Conservation (phyloP, 108 stramenopile genomes). For the Nitzschia palea region DNA sequence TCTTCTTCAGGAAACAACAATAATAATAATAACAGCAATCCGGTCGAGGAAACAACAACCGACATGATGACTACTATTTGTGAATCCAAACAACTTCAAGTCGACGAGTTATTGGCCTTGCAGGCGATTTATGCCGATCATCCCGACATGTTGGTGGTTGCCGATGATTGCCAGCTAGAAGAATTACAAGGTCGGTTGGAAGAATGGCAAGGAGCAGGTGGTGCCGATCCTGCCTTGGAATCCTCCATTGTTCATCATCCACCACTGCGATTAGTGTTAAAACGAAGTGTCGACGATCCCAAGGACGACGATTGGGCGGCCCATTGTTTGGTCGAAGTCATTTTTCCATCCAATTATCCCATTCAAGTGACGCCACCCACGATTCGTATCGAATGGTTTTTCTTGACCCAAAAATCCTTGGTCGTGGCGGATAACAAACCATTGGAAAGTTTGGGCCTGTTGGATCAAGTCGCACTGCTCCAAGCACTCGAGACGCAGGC, state of each 20-base stretch:
- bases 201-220: slow-evolving; percentile 9
- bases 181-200: slow-evolving; percentile 24
- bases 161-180: slow-evolving; percentile 16
- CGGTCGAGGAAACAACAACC: not conserved
- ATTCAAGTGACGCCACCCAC: slow-evolving; percentile 19
- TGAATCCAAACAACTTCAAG: slow-evolving; percentile 45
- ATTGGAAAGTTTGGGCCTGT: slow-evolving; percentile 33
- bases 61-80: slow-evolving; percentile 12
- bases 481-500: slow-evolving; percentile 17
- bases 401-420: slow-evolving; percentile 23
- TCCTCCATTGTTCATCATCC: slow-evolving; percentile 31
- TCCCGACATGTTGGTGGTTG: slow-evolving; percentile 13
- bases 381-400: slow-evolving; percentile 18
- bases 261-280: slow-evolving; percentile 11
- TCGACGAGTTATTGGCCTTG: slow-evolving; percentile 42
- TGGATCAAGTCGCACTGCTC: slow-evolving; percentile 27
- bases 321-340: slow-evolving; percentile 17
- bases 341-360: slow-evolving; percentile 31
- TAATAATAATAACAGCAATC: not conserved
- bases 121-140: slow-evolving; percentile 45
- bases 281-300: slow-evolving; percentile 27
- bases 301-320: slow-evolving; percentile 31
- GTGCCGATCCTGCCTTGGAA: slow-evolving; percentile 6
- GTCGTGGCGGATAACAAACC: slow-evolving; percentile 36
- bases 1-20: not conserved